phyloP scores from a whole-genome alignment of 352 stramenopile species.

The Pythium dissimile region DNA sequence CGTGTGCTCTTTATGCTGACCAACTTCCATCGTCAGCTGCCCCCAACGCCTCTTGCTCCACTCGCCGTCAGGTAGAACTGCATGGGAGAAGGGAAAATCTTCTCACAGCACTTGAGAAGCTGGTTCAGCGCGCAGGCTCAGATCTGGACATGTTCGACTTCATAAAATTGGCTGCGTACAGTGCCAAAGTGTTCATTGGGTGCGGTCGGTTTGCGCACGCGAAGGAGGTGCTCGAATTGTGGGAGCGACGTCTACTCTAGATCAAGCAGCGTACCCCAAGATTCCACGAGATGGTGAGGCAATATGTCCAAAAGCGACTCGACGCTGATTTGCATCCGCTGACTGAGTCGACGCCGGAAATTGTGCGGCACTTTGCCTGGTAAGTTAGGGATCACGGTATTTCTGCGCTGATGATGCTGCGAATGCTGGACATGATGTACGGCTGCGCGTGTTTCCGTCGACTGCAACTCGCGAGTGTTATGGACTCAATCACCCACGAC shows the following conservation, averaged over 20 bases:
- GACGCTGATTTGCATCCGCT: neutral
- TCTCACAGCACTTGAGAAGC: neutral
- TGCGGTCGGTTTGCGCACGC: neutral
- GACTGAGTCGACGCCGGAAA: neutral
- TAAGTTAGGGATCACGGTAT: neutral
- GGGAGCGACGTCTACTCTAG: neutral
- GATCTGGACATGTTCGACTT: neutral
- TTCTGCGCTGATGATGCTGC: neutral
- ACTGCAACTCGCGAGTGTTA: neutral
- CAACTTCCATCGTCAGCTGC: conserved; percentile 2
- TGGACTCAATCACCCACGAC: neutral
- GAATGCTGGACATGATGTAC: neutral
- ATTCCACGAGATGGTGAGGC: neutral
- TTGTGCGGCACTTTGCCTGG: neutral
- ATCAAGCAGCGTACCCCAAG: neutral
- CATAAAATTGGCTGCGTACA: neutral
- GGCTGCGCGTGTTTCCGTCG: neutral
- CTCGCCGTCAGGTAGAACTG: neutral
- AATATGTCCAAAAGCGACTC: neutral
- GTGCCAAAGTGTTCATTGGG: neutral
- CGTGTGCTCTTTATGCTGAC: neutral
- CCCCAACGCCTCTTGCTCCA: neutral
- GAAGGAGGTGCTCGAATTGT: neutral
- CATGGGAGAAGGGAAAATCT: neutral
- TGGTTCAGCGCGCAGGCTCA: neutral